A percentile compares a stretch with the other conserved stretches of the same genome.
Conservation (phyloP, 106 monocot species). For the Dioscorea alata region DNA sequence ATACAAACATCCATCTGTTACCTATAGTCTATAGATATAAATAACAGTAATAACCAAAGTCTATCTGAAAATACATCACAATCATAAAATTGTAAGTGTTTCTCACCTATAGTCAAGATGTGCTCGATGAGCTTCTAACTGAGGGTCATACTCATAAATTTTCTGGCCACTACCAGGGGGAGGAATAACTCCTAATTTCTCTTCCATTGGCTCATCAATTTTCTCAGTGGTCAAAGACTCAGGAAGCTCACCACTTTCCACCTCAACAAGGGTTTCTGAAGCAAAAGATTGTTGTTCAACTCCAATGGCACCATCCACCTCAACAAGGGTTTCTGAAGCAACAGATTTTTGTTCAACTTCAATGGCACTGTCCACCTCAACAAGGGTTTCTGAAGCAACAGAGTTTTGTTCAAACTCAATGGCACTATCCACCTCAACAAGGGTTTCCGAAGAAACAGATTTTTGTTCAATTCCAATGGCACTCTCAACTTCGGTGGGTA, state of each 20-base stretch:
- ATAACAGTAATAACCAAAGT: not conserved
- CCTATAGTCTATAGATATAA: not conserved
- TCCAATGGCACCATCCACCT: constrained; percentile 13
- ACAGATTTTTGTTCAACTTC: not conserved
- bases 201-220: constrained; percentile 11
- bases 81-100: not conserved
- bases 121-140: constrained; percentile 40
- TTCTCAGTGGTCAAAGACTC: constrained; percentile 1
- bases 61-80: not conserved
- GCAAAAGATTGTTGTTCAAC: not conserved
- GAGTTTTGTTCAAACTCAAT: not conserved
- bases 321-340: constrained; percentile 5
- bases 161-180: constrained; percentile 68
- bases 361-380: constrained; percentile 11
- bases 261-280: constrained; percentile 8
- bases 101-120: constrained; percentile 95
- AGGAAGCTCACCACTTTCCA: constrained; percentile 10
- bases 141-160: constrained; percentile 88
- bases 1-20: not conserved
- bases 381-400: constrained; percentile 1
- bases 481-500: constrained; percentile 9
- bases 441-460: not conserved
- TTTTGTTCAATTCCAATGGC: constrained; percentile 1
- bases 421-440: constrained; percentile 12
- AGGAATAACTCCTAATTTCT: constrained; percentile 35